Conservation (phyloP, 106 monocot genomes). For the Platanthera zijinensis region DNA sequence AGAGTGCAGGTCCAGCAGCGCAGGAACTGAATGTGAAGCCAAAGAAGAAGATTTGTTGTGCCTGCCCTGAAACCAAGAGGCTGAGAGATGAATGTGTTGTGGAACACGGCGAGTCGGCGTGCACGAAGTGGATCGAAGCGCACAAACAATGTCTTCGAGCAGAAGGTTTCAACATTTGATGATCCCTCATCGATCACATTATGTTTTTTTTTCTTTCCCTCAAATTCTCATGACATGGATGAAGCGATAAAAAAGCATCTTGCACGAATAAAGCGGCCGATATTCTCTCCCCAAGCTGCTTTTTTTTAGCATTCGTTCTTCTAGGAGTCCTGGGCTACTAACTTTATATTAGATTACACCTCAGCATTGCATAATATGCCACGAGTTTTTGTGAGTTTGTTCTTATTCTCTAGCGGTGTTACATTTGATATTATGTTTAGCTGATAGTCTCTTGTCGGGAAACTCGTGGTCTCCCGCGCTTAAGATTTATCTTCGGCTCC, state of each 20-base stretch:
- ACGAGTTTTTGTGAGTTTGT: no score
- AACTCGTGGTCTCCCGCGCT: no score
- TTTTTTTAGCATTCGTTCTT: no score
- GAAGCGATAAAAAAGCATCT: no score
- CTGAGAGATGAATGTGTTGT: constrained; percentile 84
- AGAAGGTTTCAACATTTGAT: constrained; percentile 76
- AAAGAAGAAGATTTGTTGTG: constrained; percentile 96
- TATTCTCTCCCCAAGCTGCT: not conserved
- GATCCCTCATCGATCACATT: not conserved
- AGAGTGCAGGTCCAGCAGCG: constrained; percentile 1
- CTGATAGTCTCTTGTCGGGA: no score
- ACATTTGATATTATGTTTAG: no score
- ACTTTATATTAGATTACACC: no score
- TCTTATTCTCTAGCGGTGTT: no score
- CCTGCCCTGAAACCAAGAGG: constrained; percentile 80
- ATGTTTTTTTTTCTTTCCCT: not conserved
- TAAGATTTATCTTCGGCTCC: no score
- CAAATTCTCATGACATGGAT: no score
- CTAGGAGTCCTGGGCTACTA: no score
- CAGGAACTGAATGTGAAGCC: constrained; percentile 33
- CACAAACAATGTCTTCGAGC: constrained; percentile 72
- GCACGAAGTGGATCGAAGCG: constrained; percentile 72
- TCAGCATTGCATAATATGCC: no score
- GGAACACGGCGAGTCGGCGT: constrained; percentile 63
- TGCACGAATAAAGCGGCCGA: not conserved